Percentiles rank a stretch among this genome's conserved stretches.
phyloP scores from a whole-genome alignment of 768 basidiomycete species.

The Leccinellum luteum region DNA sequence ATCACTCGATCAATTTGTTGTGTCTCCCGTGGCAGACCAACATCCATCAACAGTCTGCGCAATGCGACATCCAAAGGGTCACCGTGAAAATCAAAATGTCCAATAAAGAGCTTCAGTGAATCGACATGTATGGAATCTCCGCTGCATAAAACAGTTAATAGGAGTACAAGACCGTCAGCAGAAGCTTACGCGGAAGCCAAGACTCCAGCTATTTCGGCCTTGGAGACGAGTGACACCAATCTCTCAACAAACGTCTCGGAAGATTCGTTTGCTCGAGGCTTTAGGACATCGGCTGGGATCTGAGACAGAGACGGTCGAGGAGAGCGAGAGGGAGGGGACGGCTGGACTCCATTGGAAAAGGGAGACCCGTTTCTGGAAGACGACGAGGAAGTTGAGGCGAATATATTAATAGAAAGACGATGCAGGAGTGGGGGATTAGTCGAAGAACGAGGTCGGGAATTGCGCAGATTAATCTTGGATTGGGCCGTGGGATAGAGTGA shows the following conservation, averaged over 20 bases:
- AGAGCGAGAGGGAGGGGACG: constrained; percentile 36
- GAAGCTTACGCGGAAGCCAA: constrained; percentile 71
- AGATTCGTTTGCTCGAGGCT: constrained; percentile 61
- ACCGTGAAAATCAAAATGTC: constrained; percentile 70
- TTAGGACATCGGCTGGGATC: constrained; percentile 44
- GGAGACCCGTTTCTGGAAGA: constrained; percentile 13
- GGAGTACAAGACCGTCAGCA: constrained; percentile 1
- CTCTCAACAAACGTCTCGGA: constrained; percentile 68
- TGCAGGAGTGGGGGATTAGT: constrained; percentile 72
- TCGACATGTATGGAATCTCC: constrained; percentile 65
- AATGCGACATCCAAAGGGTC: constrained; percentile 91
- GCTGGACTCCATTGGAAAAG: constrained; percentile 8
- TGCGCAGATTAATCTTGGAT: constrained; percentile 30
- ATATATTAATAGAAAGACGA: constrained; percentile 65
- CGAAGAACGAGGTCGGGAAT: constrained; percentile 44
- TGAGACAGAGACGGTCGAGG: constrained; percentile 46
- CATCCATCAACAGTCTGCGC: constrained; percentile 85
- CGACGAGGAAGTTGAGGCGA: constrained; percentile 46
- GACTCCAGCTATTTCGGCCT: constrained; percentile 76
- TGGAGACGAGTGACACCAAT: constrained; percentile 60
- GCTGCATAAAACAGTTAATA: constrained; percentile 39
- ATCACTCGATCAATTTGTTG: constrained; percentile 99
- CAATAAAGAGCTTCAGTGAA: constrained; percentile 71
- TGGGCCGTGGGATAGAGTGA: constrained; percentile 4
- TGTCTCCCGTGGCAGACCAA: constrained; percentile 90